Evolutionary conservation across 257 asterid genomes (phyloP).

Genomic region (Schizonepeta tenuifolia): DNA sequence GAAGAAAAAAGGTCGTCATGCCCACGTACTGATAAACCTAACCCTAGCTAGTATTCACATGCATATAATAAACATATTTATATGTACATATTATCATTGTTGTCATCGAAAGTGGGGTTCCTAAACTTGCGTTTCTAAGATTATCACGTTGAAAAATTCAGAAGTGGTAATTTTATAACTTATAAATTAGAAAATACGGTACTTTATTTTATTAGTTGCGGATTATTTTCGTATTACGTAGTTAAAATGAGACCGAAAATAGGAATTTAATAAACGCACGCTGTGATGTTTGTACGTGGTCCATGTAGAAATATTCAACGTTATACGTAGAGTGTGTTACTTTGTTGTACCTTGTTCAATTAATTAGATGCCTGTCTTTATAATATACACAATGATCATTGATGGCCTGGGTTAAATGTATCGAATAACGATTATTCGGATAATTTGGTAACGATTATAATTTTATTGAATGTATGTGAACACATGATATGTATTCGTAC

Average conservation of each 20-base stretch:
- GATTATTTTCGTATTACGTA: not conserved
- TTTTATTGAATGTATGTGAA: no score
- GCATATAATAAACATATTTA: not conserved
- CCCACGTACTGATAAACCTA: conserved; percentile 24
- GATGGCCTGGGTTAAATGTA: not conserved
- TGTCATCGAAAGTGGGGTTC: conserved; percentile 14
- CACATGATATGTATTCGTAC: no score
- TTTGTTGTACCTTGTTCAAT: not conserved
- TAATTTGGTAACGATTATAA: no score
- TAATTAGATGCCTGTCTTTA: not conserved
- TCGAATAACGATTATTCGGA: not conserved
- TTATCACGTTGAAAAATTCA: conserved; percentile 20
- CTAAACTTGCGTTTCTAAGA: conserved; percentile 26
- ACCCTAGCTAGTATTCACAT: conserved; percentile 17
- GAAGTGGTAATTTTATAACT: conserved; percentile 9
- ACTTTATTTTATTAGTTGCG: not conserved
- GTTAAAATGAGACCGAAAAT: not conserved
- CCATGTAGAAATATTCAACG: conserved; percentile 7
- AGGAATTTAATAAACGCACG: conserved; percentile 10
- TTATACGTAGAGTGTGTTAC: not conserved
- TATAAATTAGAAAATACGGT: not conserved
- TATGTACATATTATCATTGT: not conserved
- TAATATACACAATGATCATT: not conserved
- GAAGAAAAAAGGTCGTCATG: conserved; percentile 4
- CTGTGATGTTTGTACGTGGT: not conserved